A percentile compares a stretch with the other conserved stretches of the same genome.
phyloP scores from a whole-genome alignment of 2,329 filamentous ascomycete genomes.

The Claviceps spartinae region DNA sequence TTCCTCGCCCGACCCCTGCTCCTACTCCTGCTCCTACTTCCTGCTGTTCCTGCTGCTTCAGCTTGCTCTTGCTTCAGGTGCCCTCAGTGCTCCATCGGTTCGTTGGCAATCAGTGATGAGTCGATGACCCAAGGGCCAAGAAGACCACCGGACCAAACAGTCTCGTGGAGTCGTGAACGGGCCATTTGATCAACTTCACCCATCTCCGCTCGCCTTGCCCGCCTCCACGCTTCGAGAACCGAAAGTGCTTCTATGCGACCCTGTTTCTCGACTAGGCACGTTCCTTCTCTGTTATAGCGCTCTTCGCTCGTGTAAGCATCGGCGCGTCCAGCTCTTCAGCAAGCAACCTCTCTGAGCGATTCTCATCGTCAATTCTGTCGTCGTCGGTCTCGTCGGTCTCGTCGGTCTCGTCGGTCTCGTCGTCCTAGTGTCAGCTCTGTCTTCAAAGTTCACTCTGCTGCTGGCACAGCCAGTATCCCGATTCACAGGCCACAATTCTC shows the following conservation, averaged over 20 bases:
- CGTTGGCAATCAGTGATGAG: not conserved
- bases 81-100: not conserved
- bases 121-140: not conserved
- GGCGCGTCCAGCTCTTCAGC: not conserved
- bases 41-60: not conserved
- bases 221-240: not conserved
- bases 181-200: not conserved
- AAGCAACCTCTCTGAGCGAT: not conserved
- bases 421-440: not conserved
- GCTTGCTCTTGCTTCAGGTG: not conserved
- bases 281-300: not conserved
- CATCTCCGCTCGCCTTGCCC: not conserved
- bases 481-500: not conserved
- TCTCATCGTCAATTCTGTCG: not conserved
- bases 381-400: too few relatives aligned
- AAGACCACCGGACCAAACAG: not conserved
- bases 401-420: too few relatives aligned
- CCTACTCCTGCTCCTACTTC: not conserved
- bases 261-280: not conserved
- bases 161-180: not conserved
- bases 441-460: not conserved
- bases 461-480: not conserved
- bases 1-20: not conserved
- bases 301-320: not conserved
- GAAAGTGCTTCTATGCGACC: not conserved